A percentile compares a stretch with the other conserved stretches of the same genome.
Conservation (phyloP, 75 land plant genomes). For the Ceratopteris richardii region DNA sequence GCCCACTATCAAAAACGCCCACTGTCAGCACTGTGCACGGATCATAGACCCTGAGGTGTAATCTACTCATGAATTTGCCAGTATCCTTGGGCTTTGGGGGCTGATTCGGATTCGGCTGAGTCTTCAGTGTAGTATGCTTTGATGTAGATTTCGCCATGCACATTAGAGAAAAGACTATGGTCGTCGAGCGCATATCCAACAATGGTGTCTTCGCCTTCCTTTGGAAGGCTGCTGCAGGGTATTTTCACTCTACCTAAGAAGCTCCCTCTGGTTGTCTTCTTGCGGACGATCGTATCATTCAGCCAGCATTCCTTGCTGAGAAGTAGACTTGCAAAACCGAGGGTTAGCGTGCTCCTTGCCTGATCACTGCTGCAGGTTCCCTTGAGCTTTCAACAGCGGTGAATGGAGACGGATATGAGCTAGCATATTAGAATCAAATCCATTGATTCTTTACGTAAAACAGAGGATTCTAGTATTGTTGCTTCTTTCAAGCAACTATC, state of each 20-base stretch:
- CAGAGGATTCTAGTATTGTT: too few species aligned
- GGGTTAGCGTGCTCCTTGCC: not conserved
- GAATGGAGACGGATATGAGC: too few species aligned
- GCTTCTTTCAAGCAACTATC: too few species aligned
- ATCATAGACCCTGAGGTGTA: slow-evolving; percentile 42
- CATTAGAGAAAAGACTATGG: too few species aligned
- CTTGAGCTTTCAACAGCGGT: too few species aligned
- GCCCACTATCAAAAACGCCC: slow-evolving; percentile 46
- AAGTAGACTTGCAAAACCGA: not conserved
- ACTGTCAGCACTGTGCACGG: too few species aligned
- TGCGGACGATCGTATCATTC: not conserved
- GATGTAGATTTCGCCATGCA: too few species aligned
- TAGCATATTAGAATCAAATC: too few species aligned
- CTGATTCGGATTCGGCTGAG: not conserved
- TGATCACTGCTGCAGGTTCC: not conserved
- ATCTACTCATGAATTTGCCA: slow-evolving; percentile 34
- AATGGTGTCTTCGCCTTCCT: slow-evolving; percentile 19
- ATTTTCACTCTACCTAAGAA: slow-evolving; percentile 67
- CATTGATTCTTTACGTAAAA: too few species aligned
- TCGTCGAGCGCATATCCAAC: slow-evolving; percentile 68
- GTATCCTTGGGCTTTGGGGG: slow-evolving; percentile 5
- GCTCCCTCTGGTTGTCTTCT: slow-evolving; percentile 17
- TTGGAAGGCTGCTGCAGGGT: slow-evolving; percentile 38
- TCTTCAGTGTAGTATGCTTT: slow-evolving; percentile 16
- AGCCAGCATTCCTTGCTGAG: not conserved